Percentiles rank a stretch among this genome's conserved stretches.
Evolutionary conservation across 2,329 filamentous ascomycete genomes (phyloP).

Genomic region (Fusarium sarcochroum): DNA sequence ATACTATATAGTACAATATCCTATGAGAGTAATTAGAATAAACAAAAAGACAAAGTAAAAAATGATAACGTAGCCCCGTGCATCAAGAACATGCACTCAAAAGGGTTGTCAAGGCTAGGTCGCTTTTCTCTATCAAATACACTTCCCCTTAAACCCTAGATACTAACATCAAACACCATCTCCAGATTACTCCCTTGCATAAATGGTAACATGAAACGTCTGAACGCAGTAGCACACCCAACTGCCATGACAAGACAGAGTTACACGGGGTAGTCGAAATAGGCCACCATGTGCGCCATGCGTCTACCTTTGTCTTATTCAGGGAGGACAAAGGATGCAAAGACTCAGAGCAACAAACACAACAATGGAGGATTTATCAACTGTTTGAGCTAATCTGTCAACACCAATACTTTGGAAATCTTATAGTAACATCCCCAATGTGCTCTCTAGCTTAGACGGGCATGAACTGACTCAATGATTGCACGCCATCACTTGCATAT

Average conservation of each 20-base stretch:
- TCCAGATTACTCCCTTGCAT: background rate
- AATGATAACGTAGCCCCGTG: too few species aligned
- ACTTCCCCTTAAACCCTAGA: background rate
- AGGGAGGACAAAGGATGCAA: too few species aligned
- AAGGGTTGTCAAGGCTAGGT: background rate
- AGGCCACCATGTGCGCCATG: constrained; percentile 7
- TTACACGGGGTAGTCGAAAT: constrained; percentile 14
- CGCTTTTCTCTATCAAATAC: background rate
- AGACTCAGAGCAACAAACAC: background rate
- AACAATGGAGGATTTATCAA: background rate
- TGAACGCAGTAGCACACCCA: constrained; percentile 19
- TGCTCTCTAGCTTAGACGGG: background rate
- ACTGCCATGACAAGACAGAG: constrained; percentile 26
- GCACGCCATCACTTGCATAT: background rate
- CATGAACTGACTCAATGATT: background rate
- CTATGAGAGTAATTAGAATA: too few species aligned
- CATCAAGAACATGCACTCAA: background rate
- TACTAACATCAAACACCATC: background rate
- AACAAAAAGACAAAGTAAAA: too few species aligned
- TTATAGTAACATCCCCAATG: background rate
- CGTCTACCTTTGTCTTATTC: constrained; percentile 6
- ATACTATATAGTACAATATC: background rate
- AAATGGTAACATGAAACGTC: constrained; percentile 28
- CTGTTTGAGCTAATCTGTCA: too few species aligned
- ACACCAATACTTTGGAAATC: background rate